Percentiles rank a stretch among this genome's conserved stretches.
Evolutionary conservation across 257 asterid genomes (phyloP).

Genomic region (Solanum sitiens): DNA sequence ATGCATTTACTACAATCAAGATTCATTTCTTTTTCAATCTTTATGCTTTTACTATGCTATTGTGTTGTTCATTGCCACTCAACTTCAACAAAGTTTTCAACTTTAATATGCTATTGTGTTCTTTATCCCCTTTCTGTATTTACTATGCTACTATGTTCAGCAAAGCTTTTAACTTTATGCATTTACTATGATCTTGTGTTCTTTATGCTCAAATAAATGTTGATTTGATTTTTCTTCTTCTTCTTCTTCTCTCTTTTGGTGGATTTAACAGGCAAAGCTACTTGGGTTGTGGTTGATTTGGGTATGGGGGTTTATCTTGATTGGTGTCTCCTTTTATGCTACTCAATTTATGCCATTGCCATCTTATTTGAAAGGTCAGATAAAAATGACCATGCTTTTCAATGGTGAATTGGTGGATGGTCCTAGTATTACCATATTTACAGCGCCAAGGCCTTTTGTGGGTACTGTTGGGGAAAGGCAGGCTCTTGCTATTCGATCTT

Average conservation of each 20-base stretch:
- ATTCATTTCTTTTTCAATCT: neutral
- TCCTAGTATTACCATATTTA: slow-evolving; percentile 56
- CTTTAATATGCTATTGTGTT: neutral
- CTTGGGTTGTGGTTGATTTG: slow-evolving; percentile 69
- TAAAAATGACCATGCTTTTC: slow-evolving; percentile 14
- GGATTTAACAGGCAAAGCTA: slow-evolving; percentile 39
- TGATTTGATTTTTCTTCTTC: neutral
- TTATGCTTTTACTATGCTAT: neutral
- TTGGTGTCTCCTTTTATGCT: slow-evolving; percentile 56
- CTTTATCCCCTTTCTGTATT: neutral
- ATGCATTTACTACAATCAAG: neutral
- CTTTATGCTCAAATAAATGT: neutral
- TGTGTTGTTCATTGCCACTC: neutral
- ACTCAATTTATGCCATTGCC: slow-evolving; percentile 55
- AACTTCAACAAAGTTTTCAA: neutral
- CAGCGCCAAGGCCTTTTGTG: slow-evolving; percentile 72
- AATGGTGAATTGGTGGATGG: slow-evolving; percentile 14
- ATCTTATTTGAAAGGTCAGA: slow-evolving; percentile 25
- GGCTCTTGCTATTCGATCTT: slow-evolving; percentile 68
- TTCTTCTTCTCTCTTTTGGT: neutral
- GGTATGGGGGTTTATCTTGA: slow-evolving; percentile 65
- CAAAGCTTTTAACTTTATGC: neutral
- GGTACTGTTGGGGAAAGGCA: slow-evolving; percentile 62
- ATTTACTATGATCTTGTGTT: neutral
- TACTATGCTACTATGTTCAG: neutral